phyloP scores from a whole-genome alignment of 2,329 filamentous ascomycete species.

The Neonectria neomacrospora region DNA sequence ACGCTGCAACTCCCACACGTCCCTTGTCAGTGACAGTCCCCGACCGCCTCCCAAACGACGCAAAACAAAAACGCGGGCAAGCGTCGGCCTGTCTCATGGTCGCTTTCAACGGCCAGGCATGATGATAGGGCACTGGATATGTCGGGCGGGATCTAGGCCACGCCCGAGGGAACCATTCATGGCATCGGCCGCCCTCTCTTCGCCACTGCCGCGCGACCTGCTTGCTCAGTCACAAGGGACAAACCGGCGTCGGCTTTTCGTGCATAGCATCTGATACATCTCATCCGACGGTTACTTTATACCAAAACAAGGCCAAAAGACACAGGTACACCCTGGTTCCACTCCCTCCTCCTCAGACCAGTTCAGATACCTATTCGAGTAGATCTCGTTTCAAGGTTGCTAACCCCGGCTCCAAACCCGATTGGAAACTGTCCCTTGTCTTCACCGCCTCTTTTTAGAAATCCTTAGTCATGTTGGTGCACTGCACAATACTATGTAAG shows the following conservation, averaged over 20 bases:
- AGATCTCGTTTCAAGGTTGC: background rate
- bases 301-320: no score
- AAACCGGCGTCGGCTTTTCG: background rate
- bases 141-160: background rate
- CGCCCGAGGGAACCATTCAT: background rate
- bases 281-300: background rate
- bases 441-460: background rate
- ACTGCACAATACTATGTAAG: background rate
- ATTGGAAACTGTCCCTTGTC: background rate
- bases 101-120: background rate
- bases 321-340: no score
- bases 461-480: background rate
- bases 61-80: background rate
- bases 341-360: no score
- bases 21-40: background rate
- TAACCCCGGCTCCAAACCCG: background rate
- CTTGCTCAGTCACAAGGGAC: background rate
- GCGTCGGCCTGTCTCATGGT: background rate
- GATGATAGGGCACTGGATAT: background rate
- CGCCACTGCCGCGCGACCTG: background rate
- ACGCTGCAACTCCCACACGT: background rate
- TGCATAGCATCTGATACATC: background rate
- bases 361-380: no score
- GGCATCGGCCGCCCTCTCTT: background rate
- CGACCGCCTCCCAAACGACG: background rate